phyloP scores from a whole-genome alignment of 2,329 filamentous ascomycete genomes.

The Botryotinia convoluta region DNA sequence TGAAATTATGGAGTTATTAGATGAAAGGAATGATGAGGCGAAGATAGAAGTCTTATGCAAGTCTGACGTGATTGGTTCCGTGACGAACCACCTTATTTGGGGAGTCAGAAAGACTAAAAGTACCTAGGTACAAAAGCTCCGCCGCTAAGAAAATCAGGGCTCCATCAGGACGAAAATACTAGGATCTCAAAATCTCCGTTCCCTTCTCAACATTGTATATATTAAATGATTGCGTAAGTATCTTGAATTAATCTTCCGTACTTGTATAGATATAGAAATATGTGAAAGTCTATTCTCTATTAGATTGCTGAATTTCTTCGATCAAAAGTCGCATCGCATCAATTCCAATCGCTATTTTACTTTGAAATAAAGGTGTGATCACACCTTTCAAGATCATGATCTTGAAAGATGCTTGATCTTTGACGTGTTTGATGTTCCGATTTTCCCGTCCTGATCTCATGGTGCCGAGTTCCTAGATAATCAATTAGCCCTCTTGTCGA shows the following conservation, averaged over 20 bases:
- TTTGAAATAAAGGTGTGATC: neutral
- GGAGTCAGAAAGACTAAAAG: neutral
- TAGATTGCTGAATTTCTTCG: neutral
- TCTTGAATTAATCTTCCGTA: neutral
- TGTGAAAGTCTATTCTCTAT: neutral
- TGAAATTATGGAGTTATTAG: neutral
- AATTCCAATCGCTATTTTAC: neutral
- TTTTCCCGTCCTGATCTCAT: neutral
- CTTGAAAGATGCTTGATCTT: neutral
- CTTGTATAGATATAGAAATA: neutral
- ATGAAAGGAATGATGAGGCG: neutral
- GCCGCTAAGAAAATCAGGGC: neutral
- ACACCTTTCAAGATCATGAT: too few species aligned
- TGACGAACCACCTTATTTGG: neutral
- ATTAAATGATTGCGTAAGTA: neutral
- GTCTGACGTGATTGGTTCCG: neutral
- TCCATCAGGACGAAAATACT: neutral
- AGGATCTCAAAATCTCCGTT: neutral
- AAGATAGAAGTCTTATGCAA: neutral
- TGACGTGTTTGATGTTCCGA: neutral
- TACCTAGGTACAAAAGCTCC: too few species aligned
- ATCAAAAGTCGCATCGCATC: neutral
- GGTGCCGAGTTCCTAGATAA: neutral
- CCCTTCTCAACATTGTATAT: neutral
- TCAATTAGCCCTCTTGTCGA: neutral